Conservation (phyloP, 495 filamentous ascomycete genomes). For the Penicillium waksmanii region DNA sequence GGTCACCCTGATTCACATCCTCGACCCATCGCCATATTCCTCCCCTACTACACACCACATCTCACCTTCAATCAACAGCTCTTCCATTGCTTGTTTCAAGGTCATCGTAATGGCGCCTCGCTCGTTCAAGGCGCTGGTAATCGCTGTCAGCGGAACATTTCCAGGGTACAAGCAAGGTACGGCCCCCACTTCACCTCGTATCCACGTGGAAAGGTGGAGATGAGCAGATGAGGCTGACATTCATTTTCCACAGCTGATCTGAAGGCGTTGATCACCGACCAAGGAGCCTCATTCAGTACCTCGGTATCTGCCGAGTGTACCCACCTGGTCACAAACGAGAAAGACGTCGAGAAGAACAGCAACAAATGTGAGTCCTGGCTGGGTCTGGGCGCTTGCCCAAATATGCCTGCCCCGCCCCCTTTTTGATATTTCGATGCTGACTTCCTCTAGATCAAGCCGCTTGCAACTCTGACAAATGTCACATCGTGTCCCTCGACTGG, state of each 20-base stretch:
- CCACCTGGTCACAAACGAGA: slow-evolving; percentile 60
- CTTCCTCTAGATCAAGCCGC: slow-evolving; percentile 53
- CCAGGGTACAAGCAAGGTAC: slow-evolving; percentile 57
- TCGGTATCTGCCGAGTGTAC: slow-evolving; percentile 56
- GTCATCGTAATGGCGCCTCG: slow-evolving; percentile 28
- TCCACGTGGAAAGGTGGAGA: slow-evolving; percentile 5
- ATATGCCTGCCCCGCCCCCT: background rate
- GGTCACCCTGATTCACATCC: background rate
- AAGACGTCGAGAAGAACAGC: slow-evolving; percentile 54
- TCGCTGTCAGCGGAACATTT: slow-evolving; percentile 67
- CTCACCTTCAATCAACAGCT: background rate
- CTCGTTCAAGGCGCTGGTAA: slow-evolving; percentile 47
- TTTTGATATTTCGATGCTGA: background rate
- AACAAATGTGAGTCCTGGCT: slow-evolving; percentile 40
- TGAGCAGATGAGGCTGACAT: slow-evolving; percentile 38
- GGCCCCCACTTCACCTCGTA: slow-evolving; percentile 2
- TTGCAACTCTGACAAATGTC: slow-evolving; percentile 43
- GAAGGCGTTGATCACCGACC: slow-evolving; percentile 40
- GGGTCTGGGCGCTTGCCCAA: background rate
- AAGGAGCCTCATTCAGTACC: slow-evolving; percentile 54
- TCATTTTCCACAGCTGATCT: slow-evolving; percentile 36
- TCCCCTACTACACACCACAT: background rate
- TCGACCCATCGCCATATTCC: background rate
- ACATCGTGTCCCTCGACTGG: slow-evolving; percentile 67
- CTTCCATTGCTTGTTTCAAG: slow-evolving; percentile 1